These are phyloP conservation scores for Picea glauca DNA, from an alignment of 75 land plant genomes.

Conservation along the genomic window DNA sequence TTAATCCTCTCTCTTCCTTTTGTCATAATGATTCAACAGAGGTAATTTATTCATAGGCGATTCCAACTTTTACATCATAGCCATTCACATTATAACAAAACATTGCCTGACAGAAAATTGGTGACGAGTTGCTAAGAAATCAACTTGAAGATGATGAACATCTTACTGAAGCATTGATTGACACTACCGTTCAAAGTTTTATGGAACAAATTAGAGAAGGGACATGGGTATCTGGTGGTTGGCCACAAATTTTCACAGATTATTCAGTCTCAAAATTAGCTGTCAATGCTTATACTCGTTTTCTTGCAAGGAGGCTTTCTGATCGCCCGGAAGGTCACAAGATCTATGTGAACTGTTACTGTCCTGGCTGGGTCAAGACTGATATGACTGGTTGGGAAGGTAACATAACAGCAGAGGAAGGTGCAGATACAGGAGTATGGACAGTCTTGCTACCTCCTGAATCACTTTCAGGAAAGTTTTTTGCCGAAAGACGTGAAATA, in stretches of 20 bases:
- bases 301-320: constrained; percentile 44
- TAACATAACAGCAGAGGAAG: constrained; percentile 58
- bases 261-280: constrained; percentile 88
- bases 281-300: constrained; percentile 77
- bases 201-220: constrained; percentile 65
- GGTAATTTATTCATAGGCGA: neutral
- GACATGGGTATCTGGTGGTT: constrained; percentile 49
- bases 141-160: constrained; percentile 39
- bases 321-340: constrained; percentile 56
- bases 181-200: constrained; percentile 45
- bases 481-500: constrained; percentile 64
- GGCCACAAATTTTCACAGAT: constrained; percentile 67
- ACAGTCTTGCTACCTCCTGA: constrained; percentile 55
- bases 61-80: neutral
- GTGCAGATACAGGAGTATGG: constrained; percentile 90
- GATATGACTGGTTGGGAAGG: constrained; percentile 77
- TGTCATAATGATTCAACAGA: neutral
- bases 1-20: neutral
- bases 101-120: constrained; percentile 51
- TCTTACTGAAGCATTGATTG: constrained; percentile 65
- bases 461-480: constrained; percentile 64
- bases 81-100: neutral
- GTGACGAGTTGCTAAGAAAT: constrained; percentile 32
- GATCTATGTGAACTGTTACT: constrained; percentile 66
- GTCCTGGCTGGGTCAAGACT: constrained; percentile 91